These are phyloP conservation scores for Boletus reticuloceps DNA, from an alignment of 768 basidiomycete species.

Conservation along the genomic window DNA sequence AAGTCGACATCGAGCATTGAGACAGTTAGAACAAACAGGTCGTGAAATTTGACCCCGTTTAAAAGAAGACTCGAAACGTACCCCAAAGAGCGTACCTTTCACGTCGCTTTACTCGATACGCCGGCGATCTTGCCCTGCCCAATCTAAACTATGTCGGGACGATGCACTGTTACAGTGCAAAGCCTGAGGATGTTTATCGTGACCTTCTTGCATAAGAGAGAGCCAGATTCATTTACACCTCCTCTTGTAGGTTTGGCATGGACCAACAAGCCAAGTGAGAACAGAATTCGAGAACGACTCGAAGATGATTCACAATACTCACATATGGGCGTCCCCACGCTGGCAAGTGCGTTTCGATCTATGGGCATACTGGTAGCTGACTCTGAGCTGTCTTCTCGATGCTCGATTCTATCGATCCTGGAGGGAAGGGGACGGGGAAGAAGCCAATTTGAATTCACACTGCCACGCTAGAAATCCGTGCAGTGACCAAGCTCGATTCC, in stretches of 20 bases:
- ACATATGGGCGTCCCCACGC: not conserved
- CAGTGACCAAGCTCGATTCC: too few relatives aligned
- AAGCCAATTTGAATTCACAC: not conserved
- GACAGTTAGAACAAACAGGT: not conserved
- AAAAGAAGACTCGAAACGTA: not conserved
- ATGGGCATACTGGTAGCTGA: not conserved
- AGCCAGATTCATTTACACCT: not conserved
- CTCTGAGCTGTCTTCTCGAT: not conserved
- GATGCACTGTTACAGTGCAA: not conserved
- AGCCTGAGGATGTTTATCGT: not conserved
- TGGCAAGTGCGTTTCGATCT: not conserved
- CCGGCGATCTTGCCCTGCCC: not conserved
- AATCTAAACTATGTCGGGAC: too few relatives aligned
- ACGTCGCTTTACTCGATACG: not conserved
- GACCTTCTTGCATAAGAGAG: not conserved
- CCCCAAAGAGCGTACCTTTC: not conserved
- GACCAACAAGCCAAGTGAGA: not conserved
- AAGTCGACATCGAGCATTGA: not conserved
- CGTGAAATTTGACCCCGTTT: not conserved
- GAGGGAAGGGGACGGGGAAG: not conserved
- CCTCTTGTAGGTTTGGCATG: not conserved
- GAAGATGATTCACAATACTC: not conserved
- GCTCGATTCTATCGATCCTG: not conserved
- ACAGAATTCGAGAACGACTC: not conserved
- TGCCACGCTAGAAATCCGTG: not conserved